phyloP scores from a whole-genome alignment of 208 protist species.

The Acanthamoeba culbertsoni region DNA sequence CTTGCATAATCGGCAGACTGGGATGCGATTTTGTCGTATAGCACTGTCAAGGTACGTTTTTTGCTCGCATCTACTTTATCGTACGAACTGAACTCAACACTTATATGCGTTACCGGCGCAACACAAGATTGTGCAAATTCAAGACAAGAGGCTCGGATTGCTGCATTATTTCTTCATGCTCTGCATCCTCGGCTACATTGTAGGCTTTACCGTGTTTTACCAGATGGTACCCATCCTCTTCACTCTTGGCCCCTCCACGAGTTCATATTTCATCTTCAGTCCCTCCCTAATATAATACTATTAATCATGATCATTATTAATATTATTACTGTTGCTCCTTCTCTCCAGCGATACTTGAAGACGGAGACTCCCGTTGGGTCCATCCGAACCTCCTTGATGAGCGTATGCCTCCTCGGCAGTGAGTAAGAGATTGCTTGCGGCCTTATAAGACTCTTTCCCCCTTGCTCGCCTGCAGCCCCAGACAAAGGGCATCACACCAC shows the following conservation, averaged over 20 bases:
- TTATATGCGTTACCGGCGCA: not conserved
- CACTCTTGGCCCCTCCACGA: not conserved
- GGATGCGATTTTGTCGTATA: slow-evolving; percentile 58
- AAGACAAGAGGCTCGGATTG: slow-evolving; percentile 45
- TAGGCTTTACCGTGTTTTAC: slow-evolving; percentile 46
- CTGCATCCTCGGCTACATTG: slow-evolving; percentile 50
- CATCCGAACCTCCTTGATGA: slow-evolving; percentile 47
- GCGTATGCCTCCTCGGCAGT: not conserved
- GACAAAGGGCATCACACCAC: not conserved
- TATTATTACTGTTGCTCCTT: not conserved
- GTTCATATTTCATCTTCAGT: not conserved
- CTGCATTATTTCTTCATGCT: slow-evolving; percentile 59
- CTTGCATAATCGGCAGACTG: not conserved
- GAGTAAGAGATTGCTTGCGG: not conserved
- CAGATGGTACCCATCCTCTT: not conserved
- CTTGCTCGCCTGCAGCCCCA: not conserved
- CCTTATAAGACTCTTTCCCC: not conserved
- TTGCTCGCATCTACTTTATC: not conserved
- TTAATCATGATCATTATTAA: too few relatives aligned
- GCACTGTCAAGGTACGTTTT: slow-evolving; percentile 50
- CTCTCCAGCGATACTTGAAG: slow-evolving; percentile 11
- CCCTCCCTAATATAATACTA: not conserved
- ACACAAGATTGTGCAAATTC: slow-evolving; percentile 62
- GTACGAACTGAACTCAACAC: not conserved
- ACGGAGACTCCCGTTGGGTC: not conserved